Base-by-base conservation (phyloP, 129 eudicot species). In the Sambucus nigra region DNA sequence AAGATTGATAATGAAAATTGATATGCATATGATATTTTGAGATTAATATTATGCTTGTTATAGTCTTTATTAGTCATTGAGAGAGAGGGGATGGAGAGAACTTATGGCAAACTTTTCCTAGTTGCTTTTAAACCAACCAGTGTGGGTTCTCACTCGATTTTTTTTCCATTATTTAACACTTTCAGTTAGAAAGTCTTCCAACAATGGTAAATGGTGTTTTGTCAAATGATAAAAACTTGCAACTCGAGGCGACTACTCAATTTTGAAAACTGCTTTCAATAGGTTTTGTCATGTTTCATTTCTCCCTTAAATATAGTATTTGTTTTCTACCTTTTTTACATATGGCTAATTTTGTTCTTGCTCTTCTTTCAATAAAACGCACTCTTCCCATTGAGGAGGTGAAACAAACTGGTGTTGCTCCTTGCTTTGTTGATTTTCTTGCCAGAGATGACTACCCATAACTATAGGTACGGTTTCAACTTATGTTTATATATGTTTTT, bases 361-460 rank as follows among this genome's bases (percentile, higher is more conserved):
- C 12, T 5, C 42, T 56, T 38, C 13, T 5, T 14, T 49, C 25
- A n/a, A 50, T 35, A 61, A 44, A 63, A 25, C 66, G 68, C 31
- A 35, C 39, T 55, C 59, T 60, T 35, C 68, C 68, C 20, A 63
- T 63, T 14, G 51, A 51, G 26, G 50, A 63, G 27, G 68, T 63
- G 25, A 63, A 50, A 20, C 33, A 63, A 39, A 11, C 68, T 51
- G 68, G 68, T n/a, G 51, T 63, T 39, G 60, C 51, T 35, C 60
- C 68, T 18, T 51, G 59, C 44, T 40, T 63, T 63, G 46, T 63
- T 7, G 68, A 51, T 27, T 51, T 63, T 21, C 60, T 63, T 11
- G 55, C 47, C 2, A 51, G 59, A 47, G 68, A 63, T 32, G 60
- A 63, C 35, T 23, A 31, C 42, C 60, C 60, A 7, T 51, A 63